phyloP scores from a whole-genome alignment of 768 basidiomycete species.

The Lepiota venenata region DNA sequence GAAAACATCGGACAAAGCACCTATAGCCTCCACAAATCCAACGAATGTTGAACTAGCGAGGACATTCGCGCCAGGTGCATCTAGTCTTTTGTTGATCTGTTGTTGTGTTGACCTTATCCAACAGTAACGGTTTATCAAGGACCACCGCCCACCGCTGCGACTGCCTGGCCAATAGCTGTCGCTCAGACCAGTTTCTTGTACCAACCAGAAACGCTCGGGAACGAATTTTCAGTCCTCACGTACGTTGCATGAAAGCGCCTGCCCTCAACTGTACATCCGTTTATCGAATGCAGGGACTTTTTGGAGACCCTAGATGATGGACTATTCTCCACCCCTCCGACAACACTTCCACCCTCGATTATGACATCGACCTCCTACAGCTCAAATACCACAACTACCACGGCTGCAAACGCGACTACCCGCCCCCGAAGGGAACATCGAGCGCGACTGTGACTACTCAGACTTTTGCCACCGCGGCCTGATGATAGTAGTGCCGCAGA shows the following conservation, averaged over 20 bases:
- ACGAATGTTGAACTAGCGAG: slow-evolving; percentile 29
- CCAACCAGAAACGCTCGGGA: slow-evolving; percentile 71
- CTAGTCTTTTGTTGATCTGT: neutral
- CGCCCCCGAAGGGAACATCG: slow-evolving; percentile 11
- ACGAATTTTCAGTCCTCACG: slow-evolving; percentile 82
- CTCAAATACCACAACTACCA: slow-evolving; percentile 11
- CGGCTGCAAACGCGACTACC: slow-evolving; percentile 12
- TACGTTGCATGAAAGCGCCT: slow-evolving; percentile 29
- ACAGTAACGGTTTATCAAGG: slow-evolving; percentile 37
- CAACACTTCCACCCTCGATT: slow-evolving; percentile 44
- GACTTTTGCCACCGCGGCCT: slow-evolving; percentile 12
- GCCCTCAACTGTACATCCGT: slow-evolving; percentile 2
- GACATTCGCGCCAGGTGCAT: slow-evolving; percentile 44
- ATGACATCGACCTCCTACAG: slow-evolving; percentile 39
- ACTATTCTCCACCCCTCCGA: slow-evolving; percentile 70
- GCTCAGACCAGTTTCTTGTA: slow-evolving; percentile 57
- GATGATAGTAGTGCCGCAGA: slow-evolving; percentile 17
- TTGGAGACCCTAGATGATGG: slow-evolving; percentile 85
- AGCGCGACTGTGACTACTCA: slow-evolving; percentile 10
- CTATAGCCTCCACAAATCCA: slow-evolving; percentile 18
- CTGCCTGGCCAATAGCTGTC: slow-evolving; percentile 51
- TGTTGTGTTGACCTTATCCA: neutral
- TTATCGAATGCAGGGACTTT: slow-evolving; percentile 60
- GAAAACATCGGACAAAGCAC: slow-evolving; percentile 45
- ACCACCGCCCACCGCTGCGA: slow-evolving; percentile 29